phyloP scores from a whole-genome alignment of 2,329 filamentous ascomycete genomes.

The Colletotrichum musae region DNA sequence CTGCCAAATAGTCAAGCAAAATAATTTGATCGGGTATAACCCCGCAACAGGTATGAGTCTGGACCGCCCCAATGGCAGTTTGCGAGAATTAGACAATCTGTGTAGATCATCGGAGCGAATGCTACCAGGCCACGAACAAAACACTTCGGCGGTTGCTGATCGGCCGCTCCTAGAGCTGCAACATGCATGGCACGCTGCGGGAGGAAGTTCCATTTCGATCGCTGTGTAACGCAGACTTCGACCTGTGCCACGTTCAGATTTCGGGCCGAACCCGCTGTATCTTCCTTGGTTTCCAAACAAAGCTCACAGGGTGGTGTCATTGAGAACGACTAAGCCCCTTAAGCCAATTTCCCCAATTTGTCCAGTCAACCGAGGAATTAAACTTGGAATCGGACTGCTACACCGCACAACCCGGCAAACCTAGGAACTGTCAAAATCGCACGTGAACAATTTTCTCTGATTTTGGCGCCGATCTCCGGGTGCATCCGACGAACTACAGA shows the following conservation, averaged over 20 bases:
- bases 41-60: too few species aligned
- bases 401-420: neutral
- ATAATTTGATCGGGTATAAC: too few species aligned
- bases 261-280: neutral
- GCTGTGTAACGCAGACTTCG: neutral
- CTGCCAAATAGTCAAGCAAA: too few species aligned
- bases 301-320: constrained; percentile 5
- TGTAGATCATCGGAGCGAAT: neutral
- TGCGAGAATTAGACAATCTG: neutral
- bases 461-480: constrained; percentile 14
- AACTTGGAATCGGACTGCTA: too few species aligned
- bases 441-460: constrained; percentile 19
- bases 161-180: neutral
- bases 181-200: neutral
- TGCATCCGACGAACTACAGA: neutral
- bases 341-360: neutral
- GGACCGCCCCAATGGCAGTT: too few species aligned
- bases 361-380: neutral
- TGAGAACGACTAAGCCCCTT: neutral
- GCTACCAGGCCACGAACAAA: neutral
- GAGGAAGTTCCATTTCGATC: neutral
- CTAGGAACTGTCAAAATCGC: constrained; percentile 5
- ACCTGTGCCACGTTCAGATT: neutral
- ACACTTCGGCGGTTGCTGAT: neutral
- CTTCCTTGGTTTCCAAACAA: neutral